Base-by-base conservation (phyloP, 306 rosid genomes). In the Vigna radiata region DNA sequence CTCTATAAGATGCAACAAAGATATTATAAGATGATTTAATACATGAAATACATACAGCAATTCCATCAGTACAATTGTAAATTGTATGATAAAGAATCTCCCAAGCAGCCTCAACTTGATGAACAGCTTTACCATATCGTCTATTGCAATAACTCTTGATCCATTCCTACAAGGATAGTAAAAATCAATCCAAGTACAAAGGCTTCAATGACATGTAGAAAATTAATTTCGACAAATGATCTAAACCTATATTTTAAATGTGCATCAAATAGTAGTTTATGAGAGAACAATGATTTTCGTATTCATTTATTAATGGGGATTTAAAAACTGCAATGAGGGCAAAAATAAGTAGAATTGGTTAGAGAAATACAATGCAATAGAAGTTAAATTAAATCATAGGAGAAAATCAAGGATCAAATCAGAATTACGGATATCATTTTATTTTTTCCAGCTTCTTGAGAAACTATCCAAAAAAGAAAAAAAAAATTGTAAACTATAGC, bases 11-110 rank as follows among this genome's bases (percentile, higher is more conserved):
- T 21, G 21, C 27, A 15, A 49, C 63, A 50, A 70, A 47, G 44
- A 59, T 69, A 59, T 46, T 29, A 36, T 19, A 55, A 71, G 49
- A 36, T 71, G 27, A 71, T 72, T 29, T 33, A n/a, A 66, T 16
- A 8, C 23, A 73, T 2, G 46, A 59, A 62, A 75, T 53, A 93
- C 93, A 18, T 88, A 94, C 98, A 56, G 95, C 97, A 68, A 94
- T 89, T 68, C 91, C 93, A 17, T 92, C 98, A 3, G 92, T 89
- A 66, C 97, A 94, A 68, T 92, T 94, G 84, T 94, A 94, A 71
- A 94, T 72, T 70, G 97, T 92, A 77, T 66, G 96, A 87, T 92
- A 90, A 83, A 94, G 98, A 77, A 92, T 88, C 74, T 88, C 87
- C 98, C 97, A 94, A 68, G 98, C 95, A 60, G 90, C 88, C 63